Base-by-base conservation (phyloP, 2,329 filamentous ascomycete genomes). In the Ophiostoma himal-ulmi region DNA sequence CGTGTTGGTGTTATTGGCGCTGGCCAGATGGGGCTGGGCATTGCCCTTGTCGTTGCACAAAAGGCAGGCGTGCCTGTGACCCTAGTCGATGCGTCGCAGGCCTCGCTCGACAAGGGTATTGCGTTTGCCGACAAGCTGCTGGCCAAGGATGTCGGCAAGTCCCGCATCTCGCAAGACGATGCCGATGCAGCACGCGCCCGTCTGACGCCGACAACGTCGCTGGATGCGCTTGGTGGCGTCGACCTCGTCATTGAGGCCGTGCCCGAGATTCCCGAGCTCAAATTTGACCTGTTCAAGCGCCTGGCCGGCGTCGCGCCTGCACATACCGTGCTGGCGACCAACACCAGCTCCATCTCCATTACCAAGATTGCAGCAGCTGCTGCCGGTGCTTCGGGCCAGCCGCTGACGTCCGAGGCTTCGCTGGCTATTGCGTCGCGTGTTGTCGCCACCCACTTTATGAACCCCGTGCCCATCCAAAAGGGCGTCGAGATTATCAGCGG, bases 211-310 rank as follows among this genome's bases (percentile, higher is more conserved):
- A 89, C 88, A 69, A 93, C 91, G 20, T 87, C 87, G 22, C 86
- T 98, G 75, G 90, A 93, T 65, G 86, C 90, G 71, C 88, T 98
- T 30, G 88, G 87, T 36, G 86, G 89, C n/a, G 91, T 93, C 48
- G 95, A 99, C 82, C 97, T 99, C 79, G 90, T 99, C 70, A 98
- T 99, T 77, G 95, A 99, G 83, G 95, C 95, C 20, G 93, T 99
- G 10, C 95, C 95, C 48, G 94, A 97, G 83, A 94, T 97, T 70
- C 89, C 91, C 57, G 84, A 89, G 68, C 86, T 99, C 74, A 99
- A 99, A 81, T 88, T 89, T 74, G 88, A 89, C 74, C 96, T 99
- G 75, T 99, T 99, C 82, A 83, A 87, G 74, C 86, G 90, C 77
- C 86, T 99, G 13, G 93, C 94, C 7, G 82, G 91, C 76, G 89